These are phyloP conservation scores for Calonectria fujianensis DNA, from an alignment of 2,329 filamentous ascomycete species.

Conservation along the genomic window DNA sequence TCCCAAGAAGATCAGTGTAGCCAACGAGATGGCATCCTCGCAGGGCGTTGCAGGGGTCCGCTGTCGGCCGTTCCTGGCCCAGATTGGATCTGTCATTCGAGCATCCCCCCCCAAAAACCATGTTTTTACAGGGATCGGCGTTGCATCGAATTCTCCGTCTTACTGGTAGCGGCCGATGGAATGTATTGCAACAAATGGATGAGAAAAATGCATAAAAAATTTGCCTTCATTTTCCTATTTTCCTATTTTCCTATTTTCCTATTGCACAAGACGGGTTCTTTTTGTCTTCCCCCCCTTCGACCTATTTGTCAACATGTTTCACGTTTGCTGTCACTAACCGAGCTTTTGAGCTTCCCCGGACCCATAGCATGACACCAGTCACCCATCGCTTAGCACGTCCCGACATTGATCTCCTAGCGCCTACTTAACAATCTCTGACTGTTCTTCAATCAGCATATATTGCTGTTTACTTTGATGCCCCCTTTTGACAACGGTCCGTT, in stretches of 20 bases:
- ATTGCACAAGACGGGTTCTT: not conserved
- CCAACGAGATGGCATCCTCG: not conserved
- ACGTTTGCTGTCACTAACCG: not conserved
- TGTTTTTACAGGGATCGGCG: not conserved
- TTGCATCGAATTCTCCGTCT: not conserved
- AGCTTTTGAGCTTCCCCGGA: not conserved
- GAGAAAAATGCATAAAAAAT: not conserved
- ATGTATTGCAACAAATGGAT: not conserved
- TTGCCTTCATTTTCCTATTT: not conserved
- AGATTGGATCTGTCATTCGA: conserved; percentile 13
- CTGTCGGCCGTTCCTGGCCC: conserved; percentile 9
- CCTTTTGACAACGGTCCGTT: no score
- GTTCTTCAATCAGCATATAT: not conserved
- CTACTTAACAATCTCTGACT: not conserved
- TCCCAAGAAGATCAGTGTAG: not conserved
- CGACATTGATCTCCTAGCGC: not conserved
- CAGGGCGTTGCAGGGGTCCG: conserved; percentile 3
- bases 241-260: not conserved
- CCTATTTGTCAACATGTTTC: not conserved
- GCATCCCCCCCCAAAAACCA: not conserved
- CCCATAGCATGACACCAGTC: not conserved
- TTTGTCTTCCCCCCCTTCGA: not conserved
- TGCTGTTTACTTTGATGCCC: not conserved
- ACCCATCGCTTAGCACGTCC: not conserved
- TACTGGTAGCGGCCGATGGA: not conserved